phyloP scores from a whole-genome alignment of 169 alveolate species.

The Cryptosporidium parvum region DNA sequence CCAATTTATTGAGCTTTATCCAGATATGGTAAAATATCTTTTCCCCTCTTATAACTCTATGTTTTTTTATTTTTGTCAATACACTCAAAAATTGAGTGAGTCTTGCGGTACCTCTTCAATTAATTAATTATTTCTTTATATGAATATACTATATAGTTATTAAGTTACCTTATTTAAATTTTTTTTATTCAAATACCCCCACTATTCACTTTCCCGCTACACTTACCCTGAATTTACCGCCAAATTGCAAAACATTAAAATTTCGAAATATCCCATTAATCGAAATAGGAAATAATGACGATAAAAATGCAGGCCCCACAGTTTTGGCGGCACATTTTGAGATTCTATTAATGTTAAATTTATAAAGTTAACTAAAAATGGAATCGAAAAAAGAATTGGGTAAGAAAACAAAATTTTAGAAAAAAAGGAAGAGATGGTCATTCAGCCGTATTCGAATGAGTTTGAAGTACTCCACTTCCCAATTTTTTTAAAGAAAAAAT shows the following conservation, averaged over 20 bases:
- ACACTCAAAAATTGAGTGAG: constrained; percentile 45
- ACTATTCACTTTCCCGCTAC: constrained; percentile 1
- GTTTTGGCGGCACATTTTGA: constrained; percentile 23
- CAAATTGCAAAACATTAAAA: not conserved
- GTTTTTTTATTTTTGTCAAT: not conserved
- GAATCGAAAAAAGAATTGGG: not conserved
- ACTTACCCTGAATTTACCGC: not conserved
- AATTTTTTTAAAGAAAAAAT: too few species aligned
- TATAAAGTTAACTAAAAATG: not conserved
- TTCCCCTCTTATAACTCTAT: constrained; percentile 3
- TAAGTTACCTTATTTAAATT: not conserved
- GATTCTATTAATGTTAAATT: not conserved
- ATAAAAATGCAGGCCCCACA: constrained; percentile 59
- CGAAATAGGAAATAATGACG: constrained; percentile 8
- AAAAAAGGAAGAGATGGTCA: not conserved
- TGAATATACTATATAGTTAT: not conserved
- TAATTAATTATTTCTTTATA: not conserved
- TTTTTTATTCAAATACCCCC: not conserved
- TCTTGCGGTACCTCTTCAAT: not conserved
- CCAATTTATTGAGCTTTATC: not conserved
- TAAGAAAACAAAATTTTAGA: not conserved
- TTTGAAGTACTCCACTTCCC: not conserved
- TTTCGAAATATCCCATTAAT: not conserved
- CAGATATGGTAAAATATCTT: constrained; percentile 21
- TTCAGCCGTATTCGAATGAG: not conserved